Base-by-base conservation (phyloP, 2,329 filamentous ascomycete species). In the Chaetomium sp. region DNA sequence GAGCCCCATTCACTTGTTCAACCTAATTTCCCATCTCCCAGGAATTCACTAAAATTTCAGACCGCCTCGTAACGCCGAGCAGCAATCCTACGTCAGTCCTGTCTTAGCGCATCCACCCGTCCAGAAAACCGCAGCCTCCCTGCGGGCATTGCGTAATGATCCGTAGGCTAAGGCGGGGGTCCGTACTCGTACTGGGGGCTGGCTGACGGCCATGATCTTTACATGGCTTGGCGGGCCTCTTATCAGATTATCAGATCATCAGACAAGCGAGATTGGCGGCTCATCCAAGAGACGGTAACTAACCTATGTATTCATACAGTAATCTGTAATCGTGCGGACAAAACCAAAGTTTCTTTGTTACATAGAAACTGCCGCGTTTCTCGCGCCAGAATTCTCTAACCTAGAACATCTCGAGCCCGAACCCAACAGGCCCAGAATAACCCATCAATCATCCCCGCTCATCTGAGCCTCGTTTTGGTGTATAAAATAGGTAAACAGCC, bases 91-190 rank as follows among this genome's bases (percentile, higher is more conserved):
- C 33, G 23, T 55, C 13, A 13, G 10, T 4, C n/a, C 19, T 45
- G n/a, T 35, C 27, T 10, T 27, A 49, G 16, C 45, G 29, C 31
- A 29, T 16, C 19, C 6, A 4, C 42, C 16, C 19, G 4, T 19
- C n/a, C n/a, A n/a, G n/a, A n/a, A n/a, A n/a, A n/a, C n/a, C n/a
- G n/a, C n/a, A n/a, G n/a, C n/a, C n/a, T n/a, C n/a, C n/a, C n/a
- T n/a, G 59, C 42, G 25, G 55, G 21, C 60, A 67, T 67, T 65
- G 65, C 65, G 65, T 67, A 63, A 67, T 63, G 31, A 42, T 33
- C 10, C 23, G 42, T 42, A 21, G 19, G 7, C n/a, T 8, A 6
- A 19, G 47, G 8, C 12, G 54, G n/a, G 8, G 33, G 9, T 7
- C 16, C 21, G 53, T 21, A 53, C n/a, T n/a, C n/a, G n/a, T n/a